Evolutionary conservation across 164 flowering plant genomes (phyloP).

Genomic region (Vitis cinerea): DNA sequence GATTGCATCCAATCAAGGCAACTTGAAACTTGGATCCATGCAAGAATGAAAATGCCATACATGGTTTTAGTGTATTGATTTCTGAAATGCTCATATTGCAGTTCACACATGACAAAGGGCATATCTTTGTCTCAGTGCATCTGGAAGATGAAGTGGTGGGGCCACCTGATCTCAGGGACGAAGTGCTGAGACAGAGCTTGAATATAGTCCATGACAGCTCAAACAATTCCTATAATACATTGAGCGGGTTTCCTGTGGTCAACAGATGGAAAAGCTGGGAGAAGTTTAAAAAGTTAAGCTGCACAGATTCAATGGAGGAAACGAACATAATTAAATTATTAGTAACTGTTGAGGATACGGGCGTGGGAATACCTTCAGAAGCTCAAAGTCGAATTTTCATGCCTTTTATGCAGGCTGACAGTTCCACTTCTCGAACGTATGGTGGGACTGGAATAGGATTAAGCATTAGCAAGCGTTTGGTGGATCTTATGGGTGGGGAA

Average conservation of each 20-base stretch:
- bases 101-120: slow-evolving; percentile 73
- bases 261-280: slow-evolving; percentile 84
- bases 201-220: slow-evolving; percentile 25
- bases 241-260: slow-evolving; percentile 83
- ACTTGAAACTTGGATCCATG: too few relatives aligned
- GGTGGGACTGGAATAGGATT: slow-evolving; percentile 98
- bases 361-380: slow-evolving; percentile 73
- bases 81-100: slow-evolving; percentile 21
- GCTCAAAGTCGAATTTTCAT: slow-evolving; percentile 80
- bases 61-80: too few relatives aligned
- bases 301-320: slow-evolving; percentile 25
- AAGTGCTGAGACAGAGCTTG: slow-evolving; percentile 42
- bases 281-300: slow-evolving; percentile 38
- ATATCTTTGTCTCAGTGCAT: slow-evolving; percentile 82
- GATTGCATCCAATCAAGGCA: too few relatives aligned
- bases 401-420: slow-evolving; percentile 96
- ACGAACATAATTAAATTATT: slow-evolving; percentile 46
- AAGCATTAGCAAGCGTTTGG: slow-evolving; percentile 86
- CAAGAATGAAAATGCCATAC: too few relatives aligned
- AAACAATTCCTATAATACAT: slow-evolving; percentile 35
- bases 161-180: slow-evolving; percentile 30
- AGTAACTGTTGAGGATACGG: slow-evolving; percentile 95
- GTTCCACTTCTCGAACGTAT: slow-evolving; percentile 85
- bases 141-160: slow-evolving; percentile 59
- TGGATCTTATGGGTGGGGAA: slow-evolving; percentile 86